A percentile compares a stretch with the other conserved stretches of the same genome.
These are phyloP conservation scores for Phellopilus nigrolimitatus DNA, from an alignment of 1,284 basidiomycete genomes.

Conservation along the genomic window DNA sequence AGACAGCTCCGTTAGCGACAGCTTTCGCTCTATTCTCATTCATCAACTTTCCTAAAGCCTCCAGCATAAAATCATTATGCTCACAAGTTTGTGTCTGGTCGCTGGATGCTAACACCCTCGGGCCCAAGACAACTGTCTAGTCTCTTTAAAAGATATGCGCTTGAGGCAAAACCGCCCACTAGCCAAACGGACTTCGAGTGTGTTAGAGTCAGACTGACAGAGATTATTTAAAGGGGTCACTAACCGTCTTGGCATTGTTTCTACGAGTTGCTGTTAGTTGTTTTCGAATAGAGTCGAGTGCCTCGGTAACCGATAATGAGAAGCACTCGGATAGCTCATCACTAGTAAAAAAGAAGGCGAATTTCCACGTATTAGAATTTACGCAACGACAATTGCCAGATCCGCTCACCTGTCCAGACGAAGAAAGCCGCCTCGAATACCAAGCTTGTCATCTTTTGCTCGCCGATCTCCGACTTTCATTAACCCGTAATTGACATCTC, in stretches of 20 bases:
- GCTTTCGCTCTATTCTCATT: no score
- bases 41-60: no score
- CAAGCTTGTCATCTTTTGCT: background rate
- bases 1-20: no score
- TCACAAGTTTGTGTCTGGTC: conserved; percentile 73
- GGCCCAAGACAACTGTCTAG: conserved; percentile 58
- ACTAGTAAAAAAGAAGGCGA: background rate
- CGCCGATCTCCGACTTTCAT: conserved; percentile 6
- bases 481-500: background rate
- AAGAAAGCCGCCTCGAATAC: conserved; percentile 2
- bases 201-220: background rate
- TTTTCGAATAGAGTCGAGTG: conserved; percentile 54
- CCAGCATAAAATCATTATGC: no score
- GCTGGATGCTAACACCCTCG: conserved; percentile 53
- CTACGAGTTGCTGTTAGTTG: conserved; percentile 58
- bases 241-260: conserved; percentile 40
- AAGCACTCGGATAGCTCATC: conserved; percentile 65
- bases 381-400: no score
- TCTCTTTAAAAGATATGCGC: conserved; percentile 70
- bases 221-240: conserved; percentile 8
- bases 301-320: conserved; percentile 69
- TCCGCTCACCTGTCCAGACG: conserved; percentile 1
- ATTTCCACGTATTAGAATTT: background rate
- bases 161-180: conserved; percentile 75
- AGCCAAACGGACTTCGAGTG: conserved; percentile 60